Base-by-base conservation (phyloP, 2,329 filamentous ascomycete species). In the Sporothrix dimorphospora region DNA sequence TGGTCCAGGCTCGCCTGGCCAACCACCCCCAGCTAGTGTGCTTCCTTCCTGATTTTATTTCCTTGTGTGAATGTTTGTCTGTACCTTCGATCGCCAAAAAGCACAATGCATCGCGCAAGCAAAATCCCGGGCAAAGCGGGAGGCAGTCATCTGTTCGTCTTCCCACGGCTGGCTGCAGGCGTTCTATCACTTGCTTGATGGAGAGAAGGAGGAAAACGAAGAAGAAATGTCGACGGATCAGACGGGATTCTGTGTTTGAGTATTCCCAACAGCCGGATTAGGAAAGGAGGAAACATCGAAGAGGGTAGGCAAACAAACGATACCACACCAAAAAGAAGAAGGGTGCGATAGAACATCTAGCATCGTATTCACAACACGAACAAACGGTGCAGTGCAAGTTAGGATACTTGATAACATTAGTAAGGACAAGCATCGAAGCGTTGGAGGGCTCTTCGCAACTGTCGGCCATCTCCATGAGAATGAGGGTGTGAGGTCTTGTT, bases 401-500 rank as follows among this genome's bases (percentile, higher is more conserved):
- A 57, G 6, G 1, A 19, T 19, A 19, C 14, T 21, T 7, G 34
- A 19, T 34, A 57, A 27, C 16, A 57, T 57, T 27, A 40, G 55
- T 40, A 38, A 61, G 30, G 14, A 11, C 24, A 55, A 24, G 49
- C 30, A 55, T 30, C 21, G 16, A 9, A 4, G 24, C 51, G 27
- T 27, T 55, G 51, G 30, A 55, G 21, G 8, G 7, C 8, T n/a
- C 1, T 30, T 55, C 24, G 4, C 55, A 59, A 34, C 19, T 19
- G 19, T 38, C n/a, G 55, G 55, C 30, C 55, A 16, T 59, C 27
- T 38, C 55, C 8, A 38, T 21, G n/a, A 14, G 34, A 27, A 61
- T 34, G 42, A 66, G 21, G 63, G 63, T 66, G 63, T 66, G 63
- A 49, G 63, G 63, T 66, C 24, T 66, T 66, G 49, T 66, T 30